A percentile compares a stretch with the other conserved stretches of the same genome.
Conservation (phyloP, 768 basidiomycete genomes). For the Russula emetica region DNA sequence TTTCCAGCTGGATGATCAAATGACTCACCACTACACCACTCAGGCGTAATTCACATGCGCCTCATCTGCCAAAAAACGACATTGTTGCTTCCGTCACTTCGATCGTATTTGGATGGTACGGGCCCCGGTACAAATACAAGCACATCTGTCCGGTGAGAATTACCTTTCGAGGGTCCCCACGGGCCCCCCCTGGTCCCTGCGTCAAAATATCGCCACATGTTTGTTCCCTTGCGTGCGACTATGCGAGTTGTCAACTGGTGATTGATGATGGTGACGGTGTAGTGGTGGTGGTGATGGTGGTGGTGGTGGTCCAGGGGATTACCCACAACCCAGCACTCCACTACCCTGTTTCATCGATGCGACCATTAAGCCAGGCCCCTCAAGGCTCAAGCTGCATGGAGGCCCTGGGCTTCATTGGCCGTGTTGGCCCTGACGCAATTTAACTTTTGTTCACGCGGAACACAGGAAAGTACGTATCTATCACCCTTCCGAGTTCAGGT, state of each 20-base stretch:
- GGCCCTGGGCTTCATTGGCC: background rate
- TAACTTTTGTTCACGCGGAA: background rate
- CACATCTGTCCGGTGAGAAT: background rate
- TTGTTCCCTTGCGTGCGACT: background rate
- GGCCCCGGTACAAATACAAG: too few species aligned
- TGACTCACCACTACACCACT: background rate
- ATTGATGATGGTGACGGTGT: background rate
- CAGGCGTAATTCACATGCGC: background rate
- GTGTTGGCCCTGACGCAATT: conserved; percentile 4
- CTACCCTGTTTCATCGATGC: conserved; percentile 11
- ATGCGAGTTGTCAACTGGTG: background rate
- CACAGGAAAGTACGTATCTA: background rate
- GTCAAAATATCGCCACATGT: background rate
- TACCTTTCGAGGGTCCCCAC: too few species aligned
- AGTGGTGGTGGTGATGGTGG: background rate
- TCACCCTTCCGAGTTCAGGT: background rate
- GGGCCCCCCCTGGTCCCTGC: background rate
- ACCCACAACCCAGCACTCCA: background rate
- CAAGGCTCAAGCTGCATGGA: background rate
- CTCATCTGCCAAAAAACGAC: background rate
- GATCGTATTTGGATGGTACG: background rate
- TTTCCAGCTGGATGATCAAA: background rate
- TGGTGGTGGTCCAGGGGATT: conserved; percentile 1
- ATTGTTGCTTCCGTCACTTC: background rate
- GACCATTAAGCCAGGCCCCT: background rate